Evolutionary conservation across 2,329 filamentous ascomycete species (phyloP).

Genomic region (Aspergillus intermedius): DNA sequence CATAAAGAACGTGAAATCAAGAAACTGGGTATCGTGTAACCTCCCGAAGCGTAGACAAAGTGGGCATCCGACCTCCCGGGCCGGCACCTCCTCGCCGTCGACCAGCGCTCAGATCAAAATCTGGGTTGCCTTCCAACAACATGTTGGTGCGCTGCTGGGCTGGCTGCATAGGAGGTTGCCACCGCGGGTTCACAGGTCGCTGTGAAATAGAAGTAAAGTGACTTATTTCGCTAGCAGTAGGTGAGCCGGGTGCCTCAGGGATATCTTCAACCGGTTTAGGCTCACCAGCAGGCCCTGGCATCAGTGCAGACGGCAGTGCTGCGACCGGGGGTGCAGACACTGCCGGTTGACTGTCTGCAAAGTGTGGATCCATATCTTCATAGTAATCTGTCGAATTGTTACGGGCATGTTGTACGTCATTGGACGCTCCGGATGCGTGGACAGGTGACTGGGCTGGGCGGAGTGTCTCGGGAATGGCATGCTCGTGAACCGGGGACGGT

Average conservation of each 20-base stretch:
- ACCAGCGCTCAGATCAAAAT: constrained; percentile 64
- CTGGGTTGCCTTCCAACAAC: constrained; percentile 71
- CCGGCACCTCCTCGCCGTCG: constrained; percentile 15
- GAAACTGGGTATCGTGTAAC: constrained; percentile 19
- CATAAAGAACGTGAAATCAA: constrained; percentile 7
- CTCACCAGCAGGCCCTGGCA: constrained; percentile 34
- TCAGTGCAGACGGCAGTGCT: constrained; percentile 30
- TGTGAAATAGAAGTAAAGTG: constrained; percentile 90
- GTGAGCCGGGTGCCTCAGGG: constrained; percentile 60
- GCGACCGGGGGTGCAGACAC: constrained; percentile 8
- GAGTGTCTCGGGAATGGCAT: constrained; percentile 9
- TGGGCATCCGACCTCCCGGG: constrained; percentile 20
- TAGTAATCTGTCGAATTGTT: constrained; percentile 56
- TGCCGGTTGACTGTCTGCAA: constrained; percentile 49
- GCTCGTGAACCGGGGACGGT: constrained; percentile 14
- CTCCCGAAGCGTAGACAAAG: constrained; percentile 13
- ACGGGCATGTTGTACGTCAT: constrained; percentile 17
- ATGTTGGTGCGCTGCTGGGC: constrained; percentile 61
- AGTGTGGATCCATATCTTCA: constrained; percentile 88
- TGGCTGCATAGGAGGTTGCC: constrained; percentile 51
- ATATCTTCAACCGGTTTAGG: constrained; percentile 51
- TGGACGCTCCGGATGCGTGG: constrained; percentile 15
- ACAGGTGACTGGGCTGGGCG: constrained; percentile 9
- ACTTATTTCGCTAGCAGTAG: constrained; percentile 69
- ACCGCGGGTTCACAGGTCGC: constrained; percentile 79